Conservation (phyloP, 1,284 basidiomycete species). For the Athelia sp. region DNA sequence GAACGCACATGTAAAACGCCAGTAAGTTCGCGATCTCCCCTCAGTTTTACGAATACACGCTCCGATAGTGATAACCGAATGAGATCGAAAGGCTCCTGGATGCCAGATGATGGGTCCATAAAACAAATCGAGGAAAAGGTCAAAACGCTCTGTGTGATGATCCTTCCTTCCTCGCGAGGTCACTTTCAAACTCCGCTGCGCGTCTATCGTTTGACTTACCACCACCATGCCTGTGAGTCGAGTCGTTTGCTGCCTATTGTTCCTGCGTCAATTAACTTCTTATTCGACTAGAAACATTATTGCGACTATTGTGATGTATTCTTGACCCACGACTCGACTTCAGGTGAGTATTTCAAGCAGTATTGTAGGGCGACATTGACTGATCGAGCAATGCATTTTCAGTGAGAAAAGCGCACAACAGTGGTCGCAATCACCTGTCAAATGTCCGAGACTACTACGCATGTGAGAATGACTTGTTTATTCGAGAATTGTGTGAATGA, state of each 20-base stretch:
- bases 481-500: slow-evolving; percentile 4
- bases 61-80: slow-evolving; percentile 95
- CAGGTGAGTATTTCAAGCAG: slow-evolving; percentile 42
- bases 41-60: slow-evolving; percentile 93
- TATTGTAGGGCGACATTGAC: slow-evolving; percentile 7
- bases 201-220: slow-evolving; percentile 11
- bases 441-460: slow-evolving; percentile 98
- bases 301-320: slow-evolving; percentile 94
- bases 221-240: slow-evolving; percentile 49
- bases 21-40: slow-evolving; percentile 90
- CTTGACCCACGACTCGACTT: slow-evolving; percentile 84
- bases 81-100: slow-evolving; percentile 97
- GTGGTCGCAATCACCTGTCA: slow-evolving; percentile 91
- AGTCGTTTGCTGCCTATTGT: too few relatives aligned
- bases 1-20: slow-evolving; percentile 87
- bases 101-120: slow-evolving; percentile 74
- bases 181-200: slow-evolving; percentile 15
- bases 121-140: slow-evolving; percentile 5
- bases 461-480: slow-evolving; percentile 43
- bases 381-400: slow-evolving; percentile 16
- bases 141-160: slow-evolving; percentile 7
- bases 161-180: slow-evolving; percentile 7
- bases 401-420: slow-evolving; percentile 98
- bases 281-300: slow-evolving; percentile 65
- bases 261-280: not conserved